Percentiles rank a stretch among this genome's conserved stretches.
These are phyloP conservation scores for Diaporthe caulivora DNA, from an alignment of 2,329 filamentous ascomycete species.

Conservation along the genomic window DNA sequence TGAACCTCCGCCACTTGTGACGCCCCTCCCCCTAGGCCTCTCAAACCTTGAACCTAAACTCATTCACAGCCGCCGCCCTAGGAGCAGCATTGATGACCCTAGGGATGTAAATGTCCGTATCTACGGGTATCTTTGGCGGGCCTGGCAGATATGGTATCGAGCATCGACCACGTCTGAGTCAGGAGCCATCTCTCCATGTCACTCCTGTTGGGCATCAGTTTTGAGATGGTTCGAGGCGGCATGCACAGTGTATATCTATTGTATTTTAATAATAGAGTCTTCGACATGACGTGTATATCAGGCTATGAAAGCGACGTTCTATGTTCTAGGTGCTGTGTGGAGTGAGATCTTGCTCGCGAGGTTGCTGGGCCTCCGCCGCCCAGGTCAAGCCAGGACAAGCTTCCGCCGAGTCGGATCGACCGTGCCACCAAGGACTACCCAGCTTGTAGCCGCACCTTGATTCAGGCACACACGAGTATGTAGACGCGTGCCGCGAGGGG, in stretches of 20 bases:
- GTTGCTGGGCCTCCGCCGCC: no score
- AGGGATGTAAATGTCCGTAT: no score
- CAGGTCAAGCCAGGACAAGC: background rate
- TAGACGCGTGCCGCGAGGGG: no score
- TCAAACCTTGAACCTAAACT: no score
- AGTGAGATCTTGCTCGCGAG: background rate
- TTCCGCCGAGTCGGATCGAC: constrained; percentile 3
- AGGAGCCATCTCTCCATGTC: background rate
- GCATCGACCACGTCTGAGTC: background rate
- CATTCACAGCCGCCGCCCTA: no score
- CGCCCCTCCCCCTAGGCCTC: no score
- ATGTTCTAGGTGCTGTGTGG: no score
- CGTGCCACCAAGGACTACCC: background rate
- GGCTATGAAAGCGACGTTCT: background rate
- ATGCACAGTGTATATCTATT: constrained; percentile 16
- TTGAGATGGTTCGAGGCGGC: background rate
- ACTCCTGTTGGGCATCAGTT: background rate
- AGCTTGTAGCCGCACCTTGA: no score
- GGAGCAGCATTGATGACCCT: no score
- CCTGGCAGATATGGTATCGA: background rate
- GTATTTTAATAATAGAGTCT: background rate
- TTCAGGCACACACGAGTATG: no score
- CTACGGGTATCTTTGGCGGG: background rate
- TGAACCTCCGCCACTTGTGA: no score
- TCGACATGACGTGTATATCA: background rate